A percentile compares a stretch with the other conserved stretches of the same genome.
These are phyloP conservation scores for Spatholobus suberectus DNA, from an alignment of 306 rosid genomes.

Conservation along the genomic window DNA sequence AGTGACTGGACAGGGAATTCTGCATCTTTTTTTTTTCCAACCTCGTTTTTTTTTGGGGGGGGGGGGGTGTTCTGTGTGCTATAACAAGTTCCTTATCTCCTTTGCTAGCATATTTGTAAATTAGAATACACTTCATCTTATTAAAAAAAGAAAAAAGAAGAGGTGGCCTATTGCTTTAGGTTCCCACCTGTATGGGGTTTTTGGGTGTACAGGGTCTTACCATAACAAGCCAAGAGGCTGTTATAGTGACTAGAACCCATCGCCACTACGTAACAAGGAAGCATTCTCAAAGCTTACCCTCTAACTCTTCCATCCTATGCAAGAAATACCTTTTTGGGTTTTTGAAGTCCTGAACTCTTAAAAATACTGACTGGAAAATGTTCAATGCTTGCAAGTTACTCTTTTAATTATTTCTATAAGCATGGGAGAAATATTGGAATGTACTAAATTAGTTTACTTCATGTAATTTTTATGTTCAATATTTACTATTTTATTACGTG, in stretches of 20 bases:
- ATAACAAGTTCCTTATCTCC: not conserved
- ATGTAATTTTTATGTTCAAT: not conserved
- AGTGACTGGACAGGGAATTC: not conserved
- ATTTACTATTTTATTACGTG: not conserved
- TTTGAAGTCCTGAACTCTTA: not conserved
- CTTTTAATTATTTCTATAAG: constrained; percentile 2
- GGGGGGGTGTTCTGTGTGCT: not conserved
- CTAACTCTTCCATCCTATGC: not conserved
- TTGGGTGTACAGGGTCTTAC: not conserved
- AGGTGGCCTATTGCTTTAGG: not conserved
- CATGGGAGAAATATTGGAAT: constrained; percentile 3
- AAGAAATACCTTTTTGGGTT: not conserved
- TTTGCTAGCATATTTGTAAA: constrained; percentile 19
- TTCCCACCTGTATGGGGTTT: not conserved
- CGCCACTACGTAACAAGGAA: not conserved
- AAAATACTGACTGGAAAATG: not conserved
- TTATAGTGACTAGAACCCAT: not conserved
- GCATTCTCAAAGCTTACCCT: constrained; percentile 9
- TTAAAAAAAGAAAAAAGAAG: not conserved
- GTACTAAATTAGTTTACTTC: not conserved
- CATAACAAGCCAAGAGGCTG: constrained; percentile 2
- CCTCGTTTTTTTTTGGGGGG: too few species aligned
- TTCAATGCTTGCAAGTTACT: not conserved
- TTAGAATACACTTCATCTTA: not conserved
- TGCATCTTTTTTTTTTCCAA: not conserved